These are phyloP conservation scores for Pythium brachiatum DNA, from an alignment of 352 stramenopile species.

Conservation along the genomic window DNA sequence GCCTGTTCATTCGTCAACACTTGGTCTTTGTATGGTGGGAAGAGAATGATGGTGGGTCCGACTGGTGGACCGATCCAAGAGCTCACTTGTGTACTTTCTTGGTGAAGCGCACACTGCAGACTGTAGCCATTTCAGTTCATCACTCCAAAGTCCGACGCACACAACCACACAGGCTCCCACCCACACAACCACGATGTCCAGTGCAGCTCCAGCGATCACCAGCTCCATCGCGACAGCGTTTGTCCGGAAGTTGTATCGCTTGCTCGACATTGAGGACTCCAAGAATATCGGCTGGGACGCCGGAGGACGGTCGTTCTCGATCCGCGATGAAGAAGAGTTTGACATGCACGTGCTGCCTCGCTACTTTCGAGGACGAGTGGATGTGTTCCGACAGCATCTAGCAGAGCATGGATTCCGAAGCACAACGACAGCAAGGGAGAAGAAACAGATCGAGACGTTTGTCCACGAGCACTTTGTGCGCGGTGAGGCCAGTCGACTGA, in stretches of 20 bases:
- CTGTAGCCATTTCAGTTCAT: conserved; percentile 9
- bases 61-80: neutral
- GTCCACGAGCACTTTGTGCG: conserved; percentile 48
- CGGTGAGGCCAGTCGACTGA: conserved; percentile 46
- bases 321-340: conserved; percentile 51
- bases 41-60: conserved; percentile 9
- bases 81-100: conserved; percentile 25
- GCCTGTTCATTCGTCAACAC: neutral
- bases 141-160: neutral
- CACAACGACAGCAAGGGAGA: conserved; percentile 29
- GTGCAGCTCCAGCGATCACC: conserved; percentile 15
- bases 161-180: neutral
- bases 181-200: neutral
- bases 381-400: conserved; percentile 72
- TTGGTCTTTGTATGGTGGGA: conserved; percentile 12
- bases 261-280: conserved; percentile 64
- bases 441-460: conserved; percentile 45
- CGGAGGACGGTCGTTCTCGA: conserved; percentile 49
- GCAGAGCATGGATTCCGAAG: conserved; percentile 55
- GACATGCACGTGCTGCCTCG: conserved; percentile 49
- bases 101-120: conserved; percentile 2
- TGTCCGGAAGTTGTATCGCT: conserved; percentile 79
- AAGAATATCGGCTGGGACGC: conserved; percentile 56
- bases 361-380: conserved; percentile 63
- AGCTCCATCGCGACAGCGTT: conserved; percentile 67